Evolutionary conservation across 768 basidiomycete species (phyloP).

Genomic region (Macrolepiota fuliginosa): DNA sequence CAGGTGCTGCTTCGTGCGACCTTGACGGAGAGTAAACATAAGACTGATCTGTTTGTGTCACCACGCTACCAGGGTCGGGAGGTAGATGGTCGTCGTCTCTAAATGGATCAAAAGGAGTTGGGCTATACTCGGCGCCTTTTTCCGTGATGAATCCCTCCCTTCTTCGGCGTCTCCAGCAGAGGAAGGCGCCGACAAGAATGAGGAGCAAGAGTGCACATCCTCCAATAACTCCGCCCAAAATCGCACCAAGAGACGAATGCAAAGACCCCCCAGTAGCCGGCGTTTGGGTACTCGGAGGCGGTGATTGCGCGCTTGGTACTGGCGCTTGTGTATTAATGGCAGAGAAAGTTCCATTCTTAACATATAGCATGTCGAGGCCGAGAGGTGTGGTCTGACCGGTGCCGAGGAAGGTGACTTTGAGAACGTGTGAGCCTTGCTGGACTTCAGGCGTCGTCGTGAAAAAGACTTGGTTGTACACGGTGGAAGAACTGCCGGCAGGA

Average conservation of each 20-base stretch:
- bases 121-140: not conserved
- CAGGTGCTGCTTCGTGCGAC: not conserved
- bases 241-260: conserved; percentile 15
- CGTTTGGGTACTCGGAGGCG: no score
- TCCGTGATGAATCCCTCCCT: not conserved
- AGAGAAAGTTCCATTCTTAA: conserved; percentile 19
- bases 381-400: conserved; percentile 21
- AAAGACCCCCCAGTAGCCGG: not conserved
- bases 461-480: conserved; percentile 23
- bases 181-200: conserved; percentile 10
- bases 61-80: not conserved
- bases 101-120: not conserved
- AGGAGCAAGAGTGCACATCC: conserved; percentile 17
- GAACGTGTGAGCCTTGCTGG: conserved; percentile 19
- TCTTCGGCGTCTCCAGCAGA: conserved; percentile 16
- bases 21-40: not conserved
- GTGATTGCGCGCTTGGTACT: no score
- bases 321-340: no score
- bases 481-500: conserved; percentile 1
- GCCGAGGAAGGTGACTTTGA: conserved; percentile 23
- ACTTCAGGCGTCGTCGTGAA: conserved; percentile 24
- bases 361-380: conserved; percentile 22
- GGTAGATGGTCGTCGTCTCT: not conserved
- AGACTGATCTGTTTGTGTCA: not conserved
- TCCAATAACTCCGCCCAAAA: conserved; percentile 22